phyloP scores from a whole-genome alignment of 2,329 filamentous ascomycete genomes.

The Pyrenophora seminiperda region DNA sequence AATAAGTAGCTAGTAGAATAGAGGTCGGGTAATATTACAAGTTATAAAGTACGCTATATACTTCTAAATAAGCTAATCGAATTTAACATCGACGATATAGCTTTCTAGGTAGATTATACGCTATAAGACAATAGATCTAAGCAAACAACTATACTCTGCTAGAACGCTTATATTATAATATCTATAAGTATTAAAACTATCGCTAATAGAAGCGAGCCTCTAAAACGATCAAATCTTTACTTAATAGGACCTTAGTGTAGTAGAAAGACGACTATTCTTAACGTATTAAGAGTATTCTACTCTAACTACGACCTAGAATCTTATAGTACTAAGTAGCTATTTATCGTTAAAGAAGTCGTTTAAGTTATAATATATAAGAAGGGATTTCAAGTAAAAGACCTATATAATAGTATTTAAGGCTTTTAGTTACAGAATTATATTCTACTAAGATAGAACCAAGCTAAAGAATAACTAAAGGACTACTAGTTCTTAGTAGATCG shows the following conservation, averaged over 20 bases:
- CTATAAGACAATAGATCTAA: no score
- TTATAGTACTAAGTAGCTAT: neutral
- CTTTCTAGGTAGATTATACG: no score
- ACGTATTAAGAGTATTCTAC: neutral
- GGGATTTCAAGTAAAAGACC: neutral
- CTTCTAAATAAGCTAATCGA: no score
- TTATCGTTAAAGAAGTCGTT: slow-evolving; percentile 1
- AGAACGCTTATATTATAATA: no score
- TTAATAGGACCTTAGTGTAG: slow-evolving; percentile 4
- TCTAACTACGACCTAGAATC: slow-evolving; percentile 1
- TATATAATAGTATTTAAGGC: slow-evolving; percentile 1
- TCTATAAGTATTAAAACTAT: neutral
- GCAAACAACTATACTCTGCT: no score
- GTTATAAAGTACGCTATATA: no score
- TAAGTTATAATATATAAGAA: slow-evolving; percentile 1
- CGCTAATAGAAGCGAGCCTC: neutral
- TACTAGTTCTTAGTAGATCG: slow-evolving; percentile 3
- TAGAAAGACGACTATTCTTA: slow-evolving; percentile 3
- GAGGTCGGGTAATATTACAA: no score
- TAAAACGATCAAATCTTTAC: slow-evolving; percentile 1
- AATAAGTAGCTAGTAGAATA: no score
- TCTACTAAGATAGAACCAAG: slow-evolving; percentile 2
- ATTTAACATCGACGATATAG: no score
- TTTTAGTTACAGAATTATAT: slow-evolving; percentile 1
- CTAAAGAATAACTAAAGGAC: slow-evolving; percentile 1